Conservation (phyloP, 768 basidiomycete genomes). For the Hygrophorus russula region DNA sequence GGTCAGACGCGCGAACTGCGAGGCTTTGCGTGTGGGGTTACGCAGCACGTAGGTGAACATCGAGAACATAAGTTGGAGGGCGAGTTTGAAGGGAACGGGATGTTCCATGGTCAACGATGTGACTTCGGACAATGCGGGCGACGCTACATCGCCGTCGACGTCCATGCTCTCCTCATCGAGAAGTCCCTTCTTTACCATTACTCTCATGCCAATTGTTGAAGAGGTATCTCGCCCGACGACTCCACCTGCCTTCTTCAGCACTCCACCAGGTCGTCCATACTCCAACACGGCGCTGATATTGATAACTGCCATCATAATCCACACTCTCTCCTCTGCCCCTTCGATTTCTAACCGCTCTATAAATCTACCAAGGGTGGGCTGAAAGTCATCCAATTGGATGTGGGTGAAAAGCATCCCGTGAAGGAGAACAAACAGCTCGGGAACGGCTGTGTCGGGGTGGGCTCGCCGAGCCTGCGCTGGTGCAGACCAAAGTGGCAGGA, state of each 20-base stretch:
- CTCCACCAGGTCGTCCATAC: conserved; percentile 68
- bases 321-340: conserved; percentile 72
- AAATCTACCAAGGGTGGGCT: conserved; percentile 69
- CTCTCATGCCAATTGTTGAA: conserved; percentile 25
- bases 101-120: conserved; percentile 28
- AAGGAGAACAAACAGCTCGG: conserved; percentile 82
- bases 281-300: conserved; percentile 79
- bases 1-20: conserved; percentile 39
- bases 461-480: conserved; percentile 63
- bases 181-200: conserved; percentile 34
- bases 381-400: conserved; percentile 88
- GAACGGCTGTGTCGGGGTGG: conserved; percentile 57
- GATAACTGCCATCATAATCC: conserved; percentile 93
- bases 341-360: conserved; percentile 81
- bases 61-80: conserved; percentile 68
- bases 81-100: conserved; percentile 59
- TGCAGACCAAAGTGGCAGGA: conserved; percentile 81
- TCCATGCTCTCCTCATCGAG: conserved; percentile 51
- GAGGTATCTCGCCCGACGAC: conserved; percentile 28
- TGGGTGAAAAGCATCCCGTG: conserved; percentile 98
- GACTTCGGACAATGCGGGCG: conserved; percentile 15
- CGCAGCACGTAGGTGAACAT: conserved; percentile 67
- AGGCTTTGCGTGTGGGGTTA: conserved; percentile 48
- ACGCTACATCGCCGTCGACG: conserved; percentile 42
- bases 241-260: conserved; percentile 55